Evolutionary conservation across 345 rosid species (phyloP).

Genomic region (Brassica napus): DNA sequence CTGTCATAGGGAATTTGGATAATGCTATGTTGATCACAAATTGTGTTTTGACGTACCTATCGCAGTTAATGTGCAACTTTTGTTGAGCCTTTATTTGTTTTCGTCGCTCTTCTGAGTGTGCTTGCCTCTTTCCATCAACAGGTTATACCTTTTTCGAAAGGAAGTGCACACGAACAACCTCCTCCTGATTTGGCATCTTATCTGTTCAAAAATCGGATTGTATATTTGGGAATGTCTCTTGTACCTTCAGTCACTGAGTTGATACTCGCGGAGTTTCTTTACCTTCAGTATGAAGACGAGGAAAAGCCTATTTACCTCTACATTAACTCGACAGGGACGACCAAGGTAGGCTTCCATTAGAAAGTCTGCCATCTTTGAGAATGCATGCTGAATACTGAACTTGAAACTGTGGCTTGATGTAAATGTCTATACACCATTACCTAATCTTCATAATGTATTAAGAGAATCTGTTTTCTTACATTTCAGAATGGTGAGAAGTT

Average conservation of each 20-base stretch:
- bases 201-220: constrained; percentile 76
- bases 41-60: constrained; percentile 3
- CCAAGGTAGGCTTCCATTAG: constrained; percentile 54
- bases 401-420: background rate
- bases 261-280: constrained; percentile 80
- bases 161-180: constrained; percentile 89
- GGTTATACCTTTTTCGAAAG: constrained; percentile 82
- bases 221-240: constrained; percentile 94
- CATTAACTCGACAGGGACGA: constrained; percentile 93
- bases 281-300: constrained; percentile 80
- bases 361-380: background rate
- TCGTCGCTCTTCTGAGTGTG: background rate
- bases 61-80: background rate
- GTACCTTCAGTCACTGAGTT: constrained; percentile 91
- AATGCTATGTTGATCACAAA: background rate
- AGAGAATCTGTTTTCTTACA: constrained; percentile 4
- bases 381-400: background rate
- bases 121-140: constrained; percentile 34
- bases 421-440: background rate
- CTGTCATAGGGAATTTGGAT: constrained; percentile 3
- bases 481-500: constrained; percentile 56
- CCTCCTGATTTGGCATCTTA: constrained; percentile 93
- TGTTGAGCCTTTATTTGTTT: background rate
- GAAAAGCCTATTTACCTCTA: constrained; percentile 87
- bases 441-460: constrained; percentile 1